A percentile compares a stretch with the other conserved stretches of the same genome.
Conservation (phyloP, 331 rosid genomes). For the Quercus tomentella region DNA sequence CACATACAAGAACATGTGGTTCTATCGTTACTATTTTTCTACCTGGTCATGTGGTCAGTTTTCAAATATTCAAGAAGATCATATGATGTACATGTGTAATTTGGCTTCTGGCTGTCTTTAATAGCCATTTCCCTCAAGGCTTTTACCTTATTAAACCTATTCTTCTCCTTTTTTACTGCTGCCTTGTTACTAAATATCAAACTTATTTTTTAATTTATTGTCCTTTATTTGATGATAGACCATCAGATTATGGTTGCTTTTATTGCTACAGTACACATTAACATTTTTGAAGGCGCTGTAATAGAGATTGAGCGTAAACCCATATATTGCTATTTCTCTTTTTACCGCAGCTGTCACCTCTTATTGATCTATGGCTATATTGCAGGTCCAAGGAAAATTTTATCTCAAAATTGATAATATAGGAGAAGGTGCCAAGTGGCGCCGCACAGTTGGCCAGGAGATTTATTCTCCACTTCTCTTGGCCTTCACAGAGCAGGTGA, state of each 20-base stretch:
- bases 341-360: not conserved
- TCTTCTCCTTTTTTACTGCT: not conserved
- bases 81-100: not conserved
- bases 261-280: not conserved
- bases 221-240: not conserved
- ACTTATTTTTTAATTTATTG: not conserved
- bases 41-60: constrained; percentile 5
- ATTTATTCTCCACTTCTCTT: constrained; percentile 66
- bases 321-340: not conserved
- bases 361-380: constrained; percentile 15
- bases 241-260: not conserved
- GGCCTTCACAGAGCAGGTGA: constrained; percentile 79
- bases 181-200: not conserved
- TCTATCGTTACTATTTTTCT: constrained; percentile 7
- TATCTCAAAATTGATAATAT: constrained; percentile 58
- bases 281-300: not conserved
- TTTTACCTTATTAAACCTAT: not conserved
- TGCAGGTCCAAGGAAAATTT: constrained; percentile 75
- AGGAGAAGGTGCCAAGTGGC: constrained; percentile 90
- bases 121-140: not conserved
- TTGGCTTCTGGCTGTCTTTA: not conserved
- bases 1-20: constrained; percentile 1
- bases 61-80: not conserved
- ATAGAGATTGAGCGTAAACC: not conserved
- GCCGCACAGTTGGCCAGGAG: constrained; percentile 84